A percentile compares a stretch with the other conserved stretches of the same genome.
Evolutionary conservation across 371 early-diverging fungal species (phyloP).

Genomic region (Rhizomucor miehei): DNA sequence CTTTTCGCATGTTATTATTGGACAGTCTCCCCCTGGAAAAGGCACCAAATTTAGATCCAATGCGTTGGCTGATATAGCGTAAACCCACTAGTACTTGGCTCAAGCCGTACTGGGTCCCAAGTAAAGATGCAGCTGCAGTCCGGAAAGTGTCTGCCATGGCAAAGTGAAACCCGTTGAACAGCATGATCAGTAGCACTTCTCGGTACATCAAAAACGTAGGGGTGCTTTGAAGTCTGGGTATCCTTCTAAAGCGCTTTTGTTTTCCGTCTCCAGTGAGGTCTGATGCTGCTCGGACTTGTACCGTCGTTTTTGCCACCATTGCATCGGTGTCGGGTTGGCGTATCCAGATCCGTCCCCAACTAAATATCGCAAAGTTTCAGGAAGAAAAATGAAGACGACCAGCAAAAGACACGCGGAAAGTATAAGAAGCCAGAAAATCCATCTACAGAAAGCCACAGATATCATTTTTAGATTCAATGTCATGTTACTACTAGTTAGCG

Average conservation of each 20-base stretch:
- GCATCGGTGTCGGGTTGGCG: slow-evolving; percentile 24
- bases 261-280: too few species aligned
- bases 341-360: slow-evolving; percentile 32
- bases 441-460: too few species aligned
- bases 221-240: too few species aligned
- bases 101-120: slow-evolving; percentile 10
- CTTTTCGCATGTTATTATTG: slow-evolving; percentile 1
- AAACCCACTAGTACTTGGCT: slow-evolving; percentile 17
- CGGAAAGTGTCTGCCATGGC: slow-evolving; percentile 18
- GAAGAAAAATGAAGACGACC: slow-evolving; percentile 45
- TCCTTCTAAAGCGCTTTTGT: too few species aligned
- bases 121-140: slow-evolving; percentile 7
- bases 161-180: slow-evolving; percentile 30
- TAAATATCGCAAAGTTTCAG: slow-evolving; percentile 54
- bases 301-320: slow-evolving; percentile 14
- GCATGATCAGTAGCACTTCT: too few species aligned
- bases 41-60: slow-evolving; percentile 12
- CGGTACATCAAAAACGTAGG: too few species aligned
- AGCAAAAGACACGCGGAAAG: slow-evolving; percentile 42
- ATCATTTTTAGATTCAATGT: too few species aligned
- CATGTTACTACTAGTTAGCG: neutral
- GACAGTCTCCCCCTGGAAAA: slow-evolving; percentile 9
- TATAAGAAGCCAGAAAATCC: slow-evolving; percentile 54
- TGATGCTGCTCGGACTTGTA: neutral
- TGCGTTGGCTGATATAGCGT: slow-evolving; percentile 11